Evolutionary conservation across 2,329 filamentous ascomycete genomes (phyloP).

Genomic region (Ceratocystis destructans): DNA sequence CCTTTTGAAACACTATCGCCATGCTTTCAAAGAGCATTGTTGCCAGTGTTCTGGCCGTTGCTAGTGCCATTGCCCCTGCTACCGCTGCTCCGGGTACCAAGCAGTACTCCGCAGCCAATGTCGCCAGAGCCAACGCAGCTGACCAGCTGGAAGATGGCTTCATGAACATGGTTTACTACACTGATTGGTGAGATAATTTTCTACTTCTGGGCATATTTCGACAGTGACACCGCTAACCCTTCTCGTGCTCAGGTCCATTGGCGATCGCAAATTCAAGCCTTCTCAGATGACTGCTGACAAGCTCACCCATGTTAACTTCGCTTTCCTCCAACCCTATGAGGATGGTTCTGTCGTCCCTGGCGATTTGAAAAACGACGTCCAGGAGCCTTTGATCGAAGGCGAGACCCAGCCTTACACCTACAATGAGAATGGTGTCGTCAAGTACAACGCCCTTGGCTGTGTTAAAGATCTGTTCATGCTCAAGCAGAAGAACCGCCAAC

Average conservation of each 20-base stretch:
- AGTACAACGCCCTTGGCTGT: conserved; percentile 67
- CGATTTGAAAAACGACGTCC: conserved; percentile 54
- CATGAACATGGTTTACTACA: conserved; percentile 19
- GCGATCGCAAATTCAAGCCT: conserved; percentile 59
- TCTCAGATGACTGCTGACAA: conserved; percentile 54
- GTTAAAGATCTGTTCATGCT: conserved; percentile 65
- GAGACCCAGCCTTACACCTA: background rate
- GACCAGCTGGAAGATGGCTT: background rate
- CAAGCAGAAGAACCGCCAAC: conserved; percentile 62
- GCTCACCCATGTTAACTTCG: conserved; percentile 64
- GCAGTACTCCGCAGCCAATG: no score
- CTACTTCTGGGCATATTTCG: background rate
- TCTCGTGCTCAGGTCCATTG: conserved; percentile 45
- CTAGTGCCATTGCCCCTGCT: background rate
- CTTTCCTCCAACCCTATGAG: conserved; percentile 62
- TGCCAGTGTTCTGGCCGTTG: conserved; percentile 12
- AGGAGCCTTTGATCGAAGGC: conserved; percentile 52
- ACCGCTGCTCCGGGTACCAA: background rate
- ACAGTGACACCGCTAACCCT: background rate
- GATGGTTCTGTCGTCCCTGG: conserved; percentile 61
- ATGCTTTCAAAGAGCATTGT: conserved; percentile 12
- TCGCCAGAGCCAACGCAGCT: no score
- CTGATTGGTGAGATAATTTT: conserved; percentile 12
- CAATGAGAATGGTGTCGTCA: conserved; percentile 44
- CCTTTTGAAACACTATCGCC: background rate